phyloP scores from a whole-genome alignment of 2,329 filamentous ascomycete genomes.

The Xylariaceae sp. region DNA sequence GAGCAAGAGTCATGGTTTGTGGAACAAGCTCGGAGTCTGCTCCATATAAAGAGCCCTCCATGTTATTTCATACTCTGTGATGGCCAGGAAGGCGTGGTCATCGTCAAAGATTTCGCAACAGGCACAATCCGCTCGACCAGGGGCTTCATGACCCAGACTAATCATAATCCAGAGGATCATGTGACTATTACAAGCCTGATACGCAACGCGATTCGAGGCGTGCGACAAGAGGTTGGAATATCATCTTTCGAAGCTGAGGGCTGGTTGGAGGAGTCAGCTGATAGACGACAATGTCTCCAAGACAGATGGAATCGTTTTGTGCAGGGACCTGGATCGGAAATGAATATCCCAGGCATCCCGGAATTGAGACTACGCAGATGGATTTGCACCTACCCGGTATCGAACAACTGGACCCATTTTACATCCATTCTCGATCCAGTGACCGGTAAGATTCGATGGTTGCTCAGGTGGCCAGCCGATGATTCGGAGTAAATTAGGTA shows the following conservation, averaged over 20 bases:
- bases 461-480: conserved; percentile 21
- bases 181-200: conserved; percentile 5
- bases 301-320: conserved; percentile 34
- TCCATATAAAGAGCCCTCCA: conserved; percentile 42
- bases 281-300: conserved; percentile 34
- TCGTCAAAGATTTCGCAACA: conserved; percentile 51
- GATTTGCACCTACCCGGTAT: conserved; percentile 47
- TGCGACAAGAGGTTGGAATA: conserved; percentile 8
- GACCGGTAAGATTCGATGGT: conserved; percentile 43
- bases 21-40: conserved; percentile 29
- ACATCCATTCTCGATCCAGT: conserved; percentile 52
- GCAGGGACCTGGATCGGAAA: conserved; percentile 19
- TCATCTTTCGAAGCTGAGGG: conserved; percentile 22
- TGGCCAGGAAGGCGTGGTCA: conserved; percentile 40
- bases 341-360: conserved; percentile 24
- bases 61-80: conserved; percentile 54
- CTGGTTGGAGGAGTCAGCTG: conserved; percentile 30
- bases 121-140: conserved; percentile 41
- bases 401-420: conserved; percentile 55
- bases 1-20: conserved; percentile 1
- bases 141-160: conserved; percentile 52
- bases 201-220: background rate
- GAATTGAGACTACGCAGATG: conserved; percentile 38
- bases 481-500: background rate
- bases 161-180: conserved; percentile 43